Percentiles rank a stretch among this genome's conserved stretches.
Evolutionary conservation across 768 basidiomycete genomes (phyloP).

Genomic region (Favolaschia claudopus): DNA sequence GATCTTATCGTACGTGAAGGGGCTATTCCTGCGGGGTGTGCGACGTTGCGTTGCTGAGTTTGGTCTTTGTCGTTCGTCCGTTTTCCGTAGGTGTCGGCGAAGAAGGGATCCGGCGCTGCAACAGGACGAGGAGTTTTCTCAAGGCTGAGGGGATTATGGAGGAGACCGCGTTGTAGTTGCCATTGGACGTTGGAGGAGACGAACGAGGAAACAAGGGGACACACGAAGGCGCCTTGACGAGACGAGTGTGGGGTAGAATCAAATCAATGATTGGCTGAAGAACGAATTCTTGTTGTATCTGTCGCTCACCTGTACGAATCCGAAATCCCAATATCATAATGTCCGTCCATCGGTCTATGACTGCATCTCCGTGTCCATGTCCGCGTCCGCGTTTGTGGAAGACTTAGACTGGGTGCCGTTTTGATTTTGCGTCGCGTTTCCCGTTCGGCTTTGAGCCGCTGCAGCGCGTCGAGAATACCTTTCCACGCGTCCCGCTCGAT

Average conservation of each 20-base stretch:
- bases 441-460: slow-evolving; percentile 60
- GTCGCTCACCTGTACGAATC: slow-evolving; percentile 17
- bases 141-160: slow-evolving; percentile 68
- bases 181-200: neutral
- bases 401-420: too few species aligned
- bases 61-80: too few species aligned
- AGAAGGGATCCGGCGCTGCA: slow-evolving; percentile 49
- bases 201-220: neutral
- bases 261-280: neutral
- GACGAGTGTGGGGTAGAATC: neutral
- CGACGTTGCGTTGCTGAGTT: slow-evolving; percentile 6
- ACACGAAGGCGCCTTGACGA: slow-evolving; percentile 4
- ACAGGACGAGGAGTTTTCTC: slow-evolving; percentile 52
- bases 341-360: slow-evolving; percentile 20
- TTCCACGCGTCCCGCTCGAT: slow-evolving; percentile 82
- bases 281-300: slow-evolving; percentile 3
- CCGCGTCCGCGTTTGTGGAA: slow-evolving; percentile 38
- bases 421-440: neutral
- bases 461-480: slow-evolving; percentile 73
- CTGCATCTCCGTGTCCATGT: slow-evolving; percentile 31
- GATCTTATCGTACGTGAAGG: slow-evolving; percentile 68
- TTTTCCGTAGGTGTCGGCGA: slow-evolving; percentile 50
- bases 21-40: slow-evolving; percentile 7
- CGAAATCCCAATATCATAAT: too few species aligned
- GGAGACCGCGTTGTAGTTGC: slow-evolving; percentile 55